Evolutionary conservation across 371 early-diverging fungal genomes (phyloP), one percentile per base, ranked within the genome.

Genomic region (Mucor irregularis): DNA sequence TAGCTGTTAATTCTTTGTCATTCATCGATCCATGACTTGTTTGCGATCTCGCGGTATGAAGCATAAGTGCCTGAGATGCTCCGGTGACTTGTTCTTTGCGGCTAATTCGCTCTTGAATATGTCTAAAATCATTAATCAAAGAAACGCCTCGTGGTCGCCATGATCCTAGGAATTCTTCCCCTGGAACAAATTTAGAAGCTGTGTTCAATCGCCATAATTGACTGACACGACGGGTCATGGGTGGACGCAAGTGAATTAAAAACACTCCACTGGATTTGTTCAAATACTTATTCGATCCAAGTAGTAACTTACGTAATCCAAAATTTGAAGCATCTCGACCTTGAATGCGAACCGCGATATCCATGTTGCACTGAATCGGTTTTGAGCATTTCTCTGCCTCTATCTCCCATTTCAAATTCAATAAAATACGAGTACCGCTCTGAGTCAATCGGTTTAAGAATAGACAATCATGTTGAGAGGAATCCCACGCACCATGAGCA

Each of bases 401-500:
- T n/a, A 90, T 70, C 14, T 73, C 63, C 80, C 89, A 85, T 21
- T 67, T 74, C 24, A 89, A 52, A n/a, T 80, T 66, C 34, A 90
- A 66, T 13, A 83, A 42, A 10, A 89, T 81, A 2, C 85, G 80
- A 31, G 77, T 80, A 28, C 80, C 73, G 2, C 80, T 58, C 19
- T 73, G 61, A 0, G 93, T 92, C 14, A 89, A 69, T 26, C 81
- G 56, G 60, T 95, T 91, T 35, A 95, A 71, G 49, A 86, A 77
- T 0, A 82, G 50, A 2, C 85, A 86, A n/a, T 88, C 90, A 50
- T 92, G 91, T 9, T 92, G 76, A 0, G 90, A 88, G 13, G 90
- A 88, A 53, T 95, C 95, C 95, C 95, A 95, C 1, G 91, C 69
- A 11, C 84, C 85, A n/a, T 80, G 74, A 5, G 82, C 76, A n/a